These are phyloP conservation scores for Tripterygium wilfordii DNA, from an alignment of 177 flowering plant genomes.

Conservation along the genomic window DNA sequence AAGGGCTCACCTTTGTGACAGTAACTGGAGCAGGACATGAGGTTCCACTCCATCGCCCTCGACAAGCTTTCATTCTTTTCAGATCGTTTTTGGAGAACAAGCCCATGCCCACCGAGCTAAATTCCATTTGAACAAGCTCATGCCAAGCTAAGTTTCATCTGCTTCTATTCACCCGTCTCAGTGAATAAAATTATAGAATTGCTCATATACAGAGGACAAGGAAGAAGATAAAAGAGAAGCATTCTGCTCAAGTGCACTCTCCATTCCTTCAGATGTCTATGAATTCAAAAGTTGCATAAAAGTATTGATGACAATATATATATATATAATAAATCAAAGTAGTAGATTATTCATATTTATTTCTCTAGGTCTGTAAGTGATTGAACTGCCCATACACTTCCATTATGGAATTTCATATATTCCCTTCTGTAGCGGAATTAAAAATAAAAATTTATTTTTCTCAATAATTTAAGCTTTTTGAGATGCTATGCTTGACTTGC, in stretches of 20 bases:
- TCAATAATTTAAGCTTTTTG: too few species aligned
- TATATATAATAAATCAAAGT: too few species aligned
- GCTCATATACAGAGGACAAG: background rate
- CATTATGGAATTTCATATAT: too few species aligned
- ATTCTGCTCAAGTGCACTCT: constrained; percentile 18
- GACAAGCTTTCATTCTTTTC: constrained; percentile 80
- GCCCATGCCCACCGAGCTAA: constrained; percentile 40
- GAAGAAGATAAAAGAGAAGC: constrained; percentile 4
- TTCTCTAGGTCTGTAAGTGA: too few species aligned
- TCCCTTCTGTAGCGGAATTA: too few species aligned
- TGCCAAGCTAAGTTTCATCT: constrained; percentile 9
- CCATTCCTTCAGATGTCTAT: too few species aligned
- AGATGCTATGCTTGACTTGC: too few species aligned
- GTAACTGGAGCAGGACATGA: constrained; percentile 94
- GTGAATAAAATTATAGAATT: constrained; percentile 3
- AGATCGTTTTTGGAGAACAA: constrained; percentile 71
- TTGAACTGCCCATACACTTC: too few species aligned
- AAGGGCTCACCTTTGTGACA: constrained; percentile 81
- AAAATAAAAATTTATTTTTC: too few species aligned
- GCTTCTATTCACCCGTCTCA: background rate
- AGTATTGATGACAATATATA: too few species aligned
- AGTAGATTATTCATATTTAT: too few species aligned
- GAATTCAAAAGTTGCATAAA: too few species aligned
- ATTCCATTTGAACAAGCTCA: constrained; percentile 35
- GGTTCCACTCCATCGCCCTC: constrained; percentile 93